Evolutionary conservation across 2,329 filamentous ascomycete genomes (phyloP).

Genomic region (Penicillium digitatum): DNA sequence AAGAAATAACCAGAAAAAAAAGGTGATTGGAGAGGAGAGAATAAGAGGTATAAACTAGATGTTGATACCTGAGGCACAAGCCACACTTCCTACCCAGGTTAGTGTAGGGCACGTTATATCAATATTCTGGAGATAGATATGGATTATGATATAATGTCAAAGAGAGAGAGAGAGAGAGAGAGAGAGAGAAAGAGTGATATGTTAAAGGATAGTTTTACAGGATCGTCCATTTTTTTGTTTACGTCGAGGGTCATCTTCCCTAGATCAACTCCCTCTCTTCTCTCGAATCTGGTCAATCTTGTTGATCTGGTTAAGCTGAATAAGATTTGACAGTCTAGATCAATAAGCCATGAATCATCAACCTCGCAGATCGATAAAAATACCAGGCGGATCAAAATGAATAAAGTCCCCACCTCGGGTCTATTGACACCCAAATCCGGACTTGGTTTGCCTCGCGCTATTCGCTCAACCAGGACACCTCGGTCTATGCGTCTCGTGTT

Average conservation of each 20-base stretch:
- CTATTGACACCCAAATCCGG: slow-evolving; percentile 27
- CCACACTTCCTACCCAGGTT: too few relatives aligned
- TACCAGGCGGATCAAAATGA: slow-evolving; percentile 3
- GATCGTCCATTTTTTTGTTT: neutral
- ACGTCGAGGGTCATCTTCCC: neutral
- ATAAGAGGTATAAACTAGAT: too few relatives aligned
- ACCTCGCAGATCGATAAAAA: neutral
- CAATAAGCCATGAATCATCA: neutral
- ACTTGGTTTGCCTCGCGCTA: slow-evolving; percentile 8
- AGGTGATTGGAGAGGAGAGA: too few relatives aligned
- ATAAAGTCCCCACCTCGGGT: slow-evolving; percentile 1
- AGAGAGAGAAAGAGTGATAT: neutral
- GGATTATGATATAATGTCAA: too few relatives aligned
- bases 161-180: neutral
- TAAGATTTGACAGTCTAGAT: neutral
- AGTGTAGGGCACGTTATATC: too few relatives aligned
- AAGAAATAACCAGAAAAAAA: too few relatives aligned
- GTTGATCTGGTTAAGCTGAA: neutral
- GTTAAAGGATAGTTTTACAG: neutral
- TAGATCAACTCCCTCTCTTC: neutral
- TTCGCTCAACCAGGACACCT: neutral
- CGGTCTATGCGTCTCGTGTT: neutral
- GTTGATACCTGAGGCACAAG: too few relatives aligned
- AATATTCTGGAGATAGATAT: too few relatives aligned
- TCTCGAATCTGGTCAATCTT: neutral